Base-by-base conservation (phyloP, 2,329 filamentous ascomycete species). In the Chalara sp. region DNA sequence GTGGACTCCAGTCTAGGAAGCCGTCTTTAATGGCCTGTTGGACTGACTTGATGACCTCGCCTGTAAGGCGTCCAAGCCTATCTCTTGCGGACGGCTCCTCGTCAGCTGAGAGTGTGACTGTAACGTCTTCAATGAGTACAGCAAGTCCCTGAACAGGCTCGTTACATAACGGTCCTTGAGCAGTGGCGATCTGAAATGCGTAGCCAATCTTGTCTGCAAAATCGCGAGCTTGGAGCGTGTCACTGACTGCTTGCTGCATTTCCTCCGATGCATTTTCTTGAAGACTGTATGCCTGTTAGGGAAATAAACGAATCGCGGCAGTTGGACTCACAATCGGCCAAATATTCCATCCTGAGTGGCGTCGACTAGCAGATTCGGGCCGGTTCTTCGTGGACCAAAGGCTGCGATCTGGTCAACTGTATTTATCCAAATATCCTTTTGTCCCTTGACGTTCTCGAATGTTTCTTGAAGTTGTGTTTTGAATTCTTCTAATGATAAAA, bases 101-200 rank as follows among this genome's bases (percentile, higher is more conserved):
- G 6, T 79, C 77, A 1, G 75, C 69, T 2, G 75, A 70, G 5
- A 80, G 73, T 49, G 76, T 72, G 33, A 95, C 73, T 4, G 75
- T 71, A 32, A 96, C 74, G 44, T 89, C 84, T 68, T 99, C 91
- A 46, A 99, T 75, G 67, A 95, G 87, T 45, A 97, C 87, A 40
- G 91, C 93, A 29, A 96, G 79, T 46, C 93, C 93, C 71, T 96
- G 92, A 45, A 96, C 83, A 0, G 93, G 92, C 66, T 99, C 93
- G 61, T 89, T 80, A 69, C 93, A 97, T 47, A 97, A 79, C 0
- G 93, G 91, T 0, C 93, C 93, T 69, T 95, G 89, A 28, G 83
- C 80, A 1, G 86, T 95, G 39, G 89, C 87, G 12, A 97, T 84
- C 67, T 99, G 93, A 76, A 99, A 99, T 45, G 89, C 91, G 66